A percentile compares a stretch with the other conserved stretches of the same genome.
Conservation (phyloP, 2,329 filamentous ascomycete genomes). For the Ophiocordyceps australis region DNA sequence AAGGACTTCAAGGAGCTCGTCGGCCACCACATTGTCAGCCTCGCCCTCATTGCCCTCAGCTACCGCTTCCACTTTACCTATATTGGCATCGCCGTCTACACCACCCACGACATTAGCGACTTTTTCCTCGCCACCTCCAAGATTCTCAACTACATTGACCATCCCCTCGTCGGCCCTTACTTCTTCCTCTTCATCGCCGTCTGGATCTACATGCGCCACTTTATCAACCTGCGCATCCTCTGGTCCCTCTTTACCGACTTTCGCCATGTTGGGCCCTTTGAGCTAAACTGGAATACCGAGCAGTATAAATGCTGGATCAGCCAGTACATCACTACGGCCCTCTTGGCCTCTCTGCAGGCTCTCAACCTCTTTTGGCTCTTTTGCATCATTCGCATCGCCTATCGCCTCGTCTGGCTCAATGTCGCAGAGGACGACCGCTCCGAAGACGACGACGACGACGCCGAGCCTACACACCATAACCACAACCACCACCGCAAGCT, state of each 20-base stretch:
- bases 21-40: slow-evolving; percentile 76
- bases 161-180: slow-evolving; percentile 61
- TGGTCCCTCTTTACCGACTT: slow-evolving; percentile 61
- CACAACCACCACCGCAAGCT: no score
- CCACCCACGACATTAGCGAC: slow-evolving; percentile 85
- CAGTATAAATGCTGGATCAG: slow-evolving; percentile 62
- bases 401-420: slow-evolving; percentile 45
- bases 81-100: slow-evolving; percentile 84
- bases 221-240: slow-evolving; percentile 62
- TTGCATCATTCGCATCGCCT: slow-evolving; percentile 58
- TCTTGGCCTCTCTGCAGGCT: slow-evolving; percentile 51
- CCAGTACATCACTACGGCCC: slow-evolving; percentile 45
- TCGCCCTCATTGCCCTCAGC: slow-evolving; percentile 67
- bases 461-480: slow-evolving; percentile 17
- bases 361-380: slow-evolving; percentile 73
- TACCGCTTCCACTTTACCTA: slow-evolving; percentile 97
- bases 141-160: slow-evolving; percentile 77
- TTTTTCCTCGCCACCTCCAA: slow-evolving; percentile 94
- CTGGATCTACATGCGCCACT: slow-evolving; percentile 86
- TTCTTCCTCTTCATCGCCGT: slow-evolving; percentile 65
- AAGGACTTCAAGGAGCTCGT: slow-evolving; percentile 95
- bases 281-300: slow-evolving; percentile 56
- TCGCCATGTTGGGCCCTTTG: slow-evolving; percentile 54
- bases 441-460: slow-evolving; percentile 47
- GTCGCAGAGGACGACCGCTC: slow-evolving; percentile 54